phyloP scores from a whole-genome alignment of 2,329 filamentous ascomycete genomes.

The Pseudogymnoascus sp. region DNA sequence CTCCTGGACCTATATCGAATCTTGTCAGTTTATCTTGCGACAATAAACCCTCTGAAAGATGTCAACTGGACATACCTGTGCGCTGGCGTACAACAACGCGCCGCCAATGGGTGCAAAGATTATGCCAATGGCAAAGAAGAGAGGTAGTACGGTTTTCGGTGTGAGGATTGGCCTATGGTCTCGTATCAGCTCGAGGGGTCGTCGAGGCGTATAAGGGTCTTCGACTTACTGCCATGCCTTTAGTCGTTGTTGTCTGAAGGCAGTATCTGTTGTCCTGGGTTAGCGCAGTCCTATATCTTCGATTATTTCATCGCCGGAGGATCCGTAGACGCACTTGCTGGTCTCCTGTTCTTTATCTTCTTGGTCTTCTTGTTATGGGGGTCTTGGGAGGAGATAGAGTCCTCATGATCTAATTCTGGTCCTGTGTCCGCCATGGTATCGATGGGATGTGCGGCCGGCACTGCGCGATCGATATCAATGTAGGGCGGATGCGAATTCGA shows the following conservation, averaged over 20 bases:
- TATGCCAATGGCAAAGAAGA: conserved; percentile 85
- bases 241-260: conserved; percentile 91
- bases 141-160: conserved; percentile 83
- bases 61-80: conserved; percentile 51
- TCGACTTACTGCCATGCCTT: conserved; percentile 91
- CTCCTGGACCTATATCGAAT: conserved; percentile 69
- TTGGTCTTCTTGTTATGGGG: conserved; percentile 52
- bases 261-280: conserved; percentile 61
- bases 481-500: not conserved
- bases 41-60: not conserved
- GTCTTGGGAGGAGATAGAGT: conserved; percentile 52
- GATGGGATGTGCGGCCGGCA: conserved; percentile 1
- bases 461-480: conserved; percentile 8
- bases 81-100: conserved; percentile 76
- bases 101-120: conserved; percentile 93
- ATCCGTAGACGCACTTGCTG: conserved; percentile 63
- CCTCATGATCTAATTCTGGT: conserved; percentile 29
- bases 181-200: not conserved
- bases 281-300: conserved; percentile 19
- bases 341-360: conserved; percentile 86
- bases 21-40: not conserved
- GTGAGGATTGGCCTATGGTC: conserved; percentile 76
- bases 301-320: conserved; percentile 17
- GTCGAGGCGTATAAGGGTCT: not conserved
- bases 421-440: conserved; percentile 27